Percentiles rank a stretch among this genome's conserved stretches.
Conservation (phyloP, 345 rosid genomes). For the Syzygium aqueum region DNA sequence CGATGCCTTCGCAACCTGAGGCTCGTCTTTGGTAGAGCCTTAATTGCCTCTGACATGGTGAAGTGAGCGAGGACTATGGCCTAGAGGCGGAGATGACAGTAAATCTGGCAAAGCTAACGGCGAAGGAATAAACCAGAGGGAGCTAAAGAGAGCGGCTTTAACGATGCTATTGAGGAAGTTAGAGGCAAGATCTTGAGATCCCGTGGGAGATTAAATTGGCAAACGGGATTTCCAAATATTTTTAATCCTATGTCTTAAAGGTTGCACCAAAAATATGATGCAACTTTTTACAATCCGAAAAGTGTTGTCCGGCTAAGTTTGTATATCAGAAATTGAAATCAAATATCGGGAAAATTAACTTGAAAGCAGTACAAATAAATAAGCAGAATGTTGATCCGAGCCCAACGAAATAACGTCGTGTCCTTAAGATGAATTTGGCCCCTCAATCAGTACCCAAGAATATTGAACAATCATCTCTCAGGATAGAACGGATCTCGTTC, state of each 20-base stretch:
- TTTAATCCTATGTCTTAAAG: not conserved
- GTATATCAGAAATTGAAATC: no score
- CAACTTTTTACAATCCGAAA: not conserved
- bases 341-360: no score
- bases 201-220: not conserved
- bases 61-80: not conserved
- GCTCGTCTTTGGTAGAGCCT: not conserved
- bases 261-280: not conserved
- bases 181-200: not conserved
- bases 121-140: not conserved
- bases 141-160: no score
- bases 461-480: no score
- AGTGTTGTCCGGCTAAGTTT: no score
- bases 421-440: no score
- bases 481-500: no score
- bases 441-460: no score
- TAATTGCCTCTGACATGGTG: not conserved
- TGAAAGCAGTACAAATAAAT: no score
- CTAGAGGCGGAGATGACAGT: no score
- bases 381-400: no score
- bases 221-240: not conserved
- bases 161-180: not conserved
- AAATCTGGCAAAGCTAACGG: not conserved
- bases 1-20: not conserved
- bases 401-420: no score